Percentiles rank a stretch among this genome's conserved stretches.
Evolutionary conservation across 306 rosid species (phyloP).

Genomic region (Benincasa hispida): DNA sequence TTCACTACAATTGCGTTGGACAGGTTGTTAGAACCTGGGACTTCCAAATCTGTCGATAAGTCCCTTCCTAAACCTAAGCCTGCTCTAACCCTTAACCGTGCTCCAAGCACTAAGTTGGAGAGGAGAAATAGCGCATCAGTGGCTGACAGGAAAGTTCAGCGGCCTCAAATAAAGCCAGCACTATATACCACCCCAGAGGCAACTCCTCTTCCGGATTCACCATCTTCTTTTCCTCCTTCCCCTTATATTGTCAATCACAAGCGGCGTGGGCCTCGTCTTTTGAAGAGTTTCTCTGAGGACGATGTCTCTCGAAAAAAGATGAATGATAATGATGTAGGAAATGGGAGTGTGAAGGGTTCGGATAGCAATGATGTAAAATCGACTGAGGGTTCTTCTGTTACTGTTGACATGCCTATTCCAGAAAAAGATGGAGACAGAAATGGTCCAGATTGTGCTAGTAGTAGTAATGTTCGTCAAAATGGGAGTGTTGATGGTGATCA

Average conservation of each 20-base stretch:
- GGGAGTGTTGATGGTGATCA: constrained; percentile 9
- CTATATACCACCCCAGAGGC: constrained; percentile 83
- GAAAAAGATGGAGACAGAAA: constrained; percentile 22
- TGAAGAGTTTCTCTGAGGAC: constrained; percentile 65
- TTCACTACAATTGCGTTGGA: constrained; percentile 75
- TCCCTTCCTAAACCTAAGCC: constrained; percentile 42
- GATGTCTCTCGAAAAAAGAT: constrained; percentile 22
- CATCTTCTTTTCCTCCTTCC: constrained; percentile 78
- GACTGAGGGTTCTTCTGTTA: constrained; percentile 27
- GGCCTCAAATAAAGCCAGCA: constrained; percentile 67
- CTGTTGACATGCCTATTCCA: constrained; percentile 22
- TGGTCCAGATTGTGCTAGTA: constrained; percentile 17
- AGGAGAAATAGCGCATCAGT: constrained; percentile 38
- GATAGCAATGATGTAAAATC: constrained; percentile 28
- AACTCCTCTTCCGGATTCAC: constrained; percentile 72
- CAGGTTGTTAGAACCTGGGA: constrained; percentile 71
- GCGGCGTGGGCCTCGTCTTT: constrained; percentile 85
- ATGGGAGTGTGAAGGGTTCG: constrained; percentile 3
- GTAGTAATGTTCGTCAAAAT: constrained; percentile 9
- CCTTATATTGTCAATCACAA: constrained; percentile 90
- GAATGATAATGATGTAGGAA: constrained; percentile 16
- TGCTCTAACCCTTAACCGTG: constrained; percentile 16
- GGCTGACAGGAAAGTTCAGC: constrained; percentile 29
- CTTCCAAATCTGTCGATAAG: constrained; percentile 53
- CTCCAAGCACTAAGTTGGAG: constrained; percentile 34